phyloP scores from a whole-genome alignment of 495 filamentous ascomycete genomes.

The Sordaria brevicollis region DNA sequence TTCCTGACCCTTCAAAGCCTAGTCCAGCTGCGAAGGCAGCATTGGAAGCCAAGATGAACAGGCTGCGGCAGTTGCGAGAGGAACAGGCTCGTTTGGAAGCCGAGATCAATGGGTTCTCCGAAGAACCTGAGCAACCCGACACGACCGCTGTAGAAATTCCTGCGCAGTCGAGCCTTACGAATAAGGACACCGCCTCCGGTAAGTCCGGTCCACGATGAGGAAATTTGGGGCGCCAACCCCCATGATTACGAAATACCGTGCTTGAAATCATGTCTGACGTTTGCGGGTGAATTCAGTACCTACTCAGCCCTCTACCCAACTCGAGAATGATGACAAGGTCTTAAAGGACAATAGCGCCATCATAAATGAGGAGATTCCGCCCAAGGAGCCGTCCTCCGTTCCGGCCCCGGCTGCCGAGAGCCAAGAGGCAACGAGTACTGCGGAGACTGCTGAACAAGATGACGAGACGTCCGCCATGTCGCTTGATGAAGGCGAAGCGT shows the following conservation, averaged over 20 bases:
- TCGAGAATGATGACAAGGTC: neutral
- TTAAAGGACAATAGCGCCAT: neutral
- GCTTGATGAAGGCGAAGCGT: neutral
- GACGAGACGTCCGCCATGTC: neutral
- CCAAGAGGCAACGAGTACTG: neutral
- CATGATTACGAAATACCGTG: neutral
- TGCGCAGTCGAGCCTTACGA: constrained; percentile 2
- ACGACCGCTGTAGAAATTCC: constrained; percentile 28
- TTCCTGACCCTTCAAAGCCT: constrained; percentile 9
- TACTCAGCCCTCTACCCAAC: neutral
- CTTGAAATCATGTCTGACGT: neutral
- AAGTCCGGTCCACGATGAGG: neutral
- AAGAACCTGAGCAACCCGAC: constrained; percentile 45
- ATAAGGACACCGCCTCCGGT: constrained; percentile 1
- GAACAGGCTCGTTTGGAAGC: constrained; percentile 50
- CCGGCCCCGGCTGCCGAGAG: neutral
- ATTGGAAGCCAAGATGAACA: constrained; percentile 38
- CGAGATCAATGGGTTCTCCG: constrained; percentile 39
- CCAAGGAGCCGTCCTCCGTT: neutral
- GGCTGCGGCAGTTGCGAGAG: constrained; percentile 41
- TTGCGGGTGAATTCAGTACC: neutral
- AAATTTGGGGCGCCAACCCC: neutral
- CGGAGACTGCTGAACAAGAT: neutral
- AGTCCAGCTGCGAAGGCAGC: constrained; percentile 19
- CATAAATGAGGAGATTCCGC: neutral